Evolutionary conservation across 1,284 basidiomycete species (phyloP).

Genomic region (Microbotryomycetes sp.): DNA sequence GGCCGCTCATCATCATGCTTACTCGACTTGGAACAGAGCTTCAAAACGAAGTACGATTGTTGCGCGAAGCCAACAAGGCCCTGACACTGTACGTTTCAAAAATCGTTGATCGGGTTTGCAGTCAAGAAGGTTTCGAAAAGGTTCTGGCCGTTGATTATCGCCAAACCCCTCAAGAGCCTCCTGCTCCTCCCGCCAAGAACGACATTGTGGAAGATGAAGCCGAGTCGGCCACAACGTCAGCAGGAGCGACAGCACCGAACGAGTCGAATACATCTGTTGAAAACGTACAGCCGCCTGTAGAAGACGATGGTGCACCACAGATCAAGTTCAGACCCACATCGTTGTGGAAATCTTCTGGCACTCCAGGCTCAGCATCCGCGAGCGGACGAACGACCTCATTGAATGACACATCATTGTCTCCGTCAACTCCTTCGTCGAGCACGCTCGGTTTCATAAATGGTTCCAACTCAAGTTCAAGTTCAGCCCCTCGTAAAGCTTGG

Average conservation of each 20-base stretch:
- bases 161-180: background rate
- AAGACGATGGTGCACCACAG: background rate
- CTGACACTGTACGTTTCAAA: constrained; percentile 38
- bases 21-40: constrained; percentile 15
- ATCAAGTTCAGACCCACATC: background rate
- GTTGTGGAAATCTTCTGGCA: background rate
- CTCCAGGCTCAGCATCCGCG: background rate
- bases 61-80: constrained; percentile 36
- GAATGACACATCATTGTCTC: background rate
- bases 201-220: constrained; percentile 1
- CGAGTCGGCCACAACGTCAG: background rate
- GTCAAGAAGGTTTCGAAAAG: constrained; percentile 39
- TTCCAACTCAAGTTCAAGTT: background rate
- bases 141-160: constrained; percentile 36
- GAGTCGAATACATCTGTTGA: too few relatives aligned
- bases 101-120: constrained; percentile 38
- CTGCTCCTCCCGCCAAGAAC: constrained; percentile 3
- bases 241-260: too few relatives aligned
- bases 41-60: constrained; percentile 27
- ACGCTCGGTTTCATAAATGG: too few relatives aligned
- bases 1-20: background rate
- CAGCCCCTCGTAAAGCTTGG: background rate
- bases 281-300: too few relatives aligned
- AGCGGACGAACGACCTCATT: background rate
- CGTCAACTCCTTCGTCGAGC: background rate